Evolutionary conservation across 2,329 filamentous ascomycete species (phyloP).

Genomic region (Gnomoniopsis sp.): DNA sequence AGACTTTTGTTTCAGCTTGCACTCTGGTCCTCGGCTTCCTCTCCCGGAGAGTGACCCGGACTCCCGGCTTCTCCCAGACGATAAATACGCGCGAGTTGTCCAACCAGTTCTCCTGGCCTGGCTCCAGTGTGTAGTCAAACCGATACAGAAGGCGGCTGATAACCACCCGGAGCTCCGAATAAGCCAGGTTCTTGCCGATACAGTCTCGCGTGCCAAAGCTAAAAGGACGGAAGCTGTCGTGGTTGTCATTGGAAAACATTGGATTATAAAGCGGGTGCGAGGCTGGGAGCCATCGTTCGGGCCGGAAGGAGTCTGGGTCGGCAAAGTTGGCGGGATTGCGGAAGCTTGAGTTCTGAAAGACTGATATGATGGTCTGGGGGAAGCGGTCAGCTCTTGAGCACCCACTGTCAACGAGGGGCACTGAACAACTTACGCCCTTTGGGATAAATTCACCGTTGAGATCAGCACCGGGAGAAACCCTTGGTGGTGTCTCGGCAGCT

Average conservation of each 20-base stretch:
- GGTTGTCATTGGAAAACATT: slow-evolving; percentile 18
- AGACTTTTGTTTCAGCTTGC: too few relatives aligned
- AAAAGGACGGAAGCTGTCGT: slow-evolving; percentile 19
- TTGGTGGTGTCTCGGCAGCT: slow-evolving; percentile 2
- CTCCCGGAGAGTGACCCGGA: background rate
- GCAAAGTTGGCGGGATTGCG: slow-evolving; percentile 16
- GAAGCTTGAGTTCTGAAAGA: slow-evolving; percentile 15
- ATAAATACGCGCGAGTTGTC: background rate
- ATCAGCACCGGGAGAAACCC: slow-evolving; percentile 1
- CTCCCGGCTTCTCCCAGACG: slow-evolving; percentile 5
- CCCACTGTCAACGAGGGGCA: background rate
- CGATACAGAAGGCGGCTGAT: slow-evolving; percentile 31
- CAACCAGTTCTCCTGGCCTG: slow-evolving; percentile 2
- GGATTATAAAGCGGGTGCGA: slow-evolving; percentile 14
- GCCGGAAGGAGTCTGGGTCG: slow-evolving; percentile 11
- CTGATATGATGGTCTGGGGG: background rate
- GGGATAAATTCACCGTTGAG: slow-evolving; percentile 7
- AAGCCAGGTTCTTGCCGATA: slow-evolving; percentile 27
- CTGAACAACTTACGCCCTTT: slow-evolving; percentile 4
- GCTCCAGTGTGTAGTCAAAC: slow-evolving; percentile 28
- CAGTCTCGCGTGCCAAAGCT: slow-evolving; percentile 20
- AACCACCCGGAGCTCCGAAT: slow-evolving; percentile 32
- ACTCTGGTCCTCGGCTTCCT: background rate
- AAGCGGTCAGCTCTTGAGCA: background rate
- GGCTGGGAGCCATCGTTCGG: slow-evolving; percentile 19